A percentile compares a stretch with the other conserved stretches of the same genome.
Evolutionary conservation across 768 basidiomycete genomes (phyloP).

Genomic region (Crepidotus variabilis): DNA sequence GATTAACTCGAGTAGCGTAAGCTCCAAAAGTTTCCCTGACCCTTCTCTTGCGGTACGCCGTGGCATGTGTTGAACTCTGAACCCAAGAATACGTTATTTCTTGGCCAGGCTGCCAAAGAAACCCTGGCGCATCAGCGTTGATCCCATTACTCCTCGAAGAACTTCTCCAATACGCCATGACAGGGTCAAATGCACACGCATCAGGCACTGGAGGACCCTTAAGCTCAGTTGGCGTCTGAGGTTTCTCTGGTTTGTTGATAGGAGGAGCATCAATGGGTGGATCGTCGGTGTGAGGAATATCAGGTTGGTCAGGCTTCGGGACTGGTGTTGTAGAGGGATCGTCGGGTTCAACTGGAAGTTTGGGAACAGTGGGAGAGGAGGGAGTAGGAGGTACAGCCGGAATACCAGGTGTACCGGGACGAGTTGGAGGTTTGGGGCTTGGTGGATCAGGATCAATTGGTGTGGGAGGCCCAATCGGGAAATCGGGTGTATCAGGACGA

Average conservation of each 20-base stretch:
- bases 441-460: no score
- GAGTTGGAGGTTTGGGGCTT: no score
- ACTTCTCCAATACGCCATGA: background rate
- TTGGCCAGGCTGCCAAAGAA: constrained; percentile 6
- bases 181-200: background rate
- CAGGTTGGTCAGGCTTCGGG: background rate
- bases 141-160: no score
- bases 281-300: background rate
- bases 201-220: background rate
- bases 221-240: background rate
- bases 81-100: constrained; percentile 2
- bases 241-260: no score
- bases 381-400: no score
- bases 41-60: no score
- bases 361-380: no score
- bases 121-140: background rate
- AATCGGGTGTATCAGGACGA: no score
- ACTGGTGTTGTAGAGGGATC: background rate
- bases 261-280: background rate
- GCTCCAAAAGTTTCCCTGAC: no score
- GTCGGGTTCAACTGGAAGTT: background rate
- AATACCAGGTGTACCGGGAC: no score
- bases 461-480: no score
- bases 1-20: background rate
- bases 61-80: no score